Conservation (phyloP, 2,329 filamentous ascomycete genomes). For the Claviceps paspali region DNA sequence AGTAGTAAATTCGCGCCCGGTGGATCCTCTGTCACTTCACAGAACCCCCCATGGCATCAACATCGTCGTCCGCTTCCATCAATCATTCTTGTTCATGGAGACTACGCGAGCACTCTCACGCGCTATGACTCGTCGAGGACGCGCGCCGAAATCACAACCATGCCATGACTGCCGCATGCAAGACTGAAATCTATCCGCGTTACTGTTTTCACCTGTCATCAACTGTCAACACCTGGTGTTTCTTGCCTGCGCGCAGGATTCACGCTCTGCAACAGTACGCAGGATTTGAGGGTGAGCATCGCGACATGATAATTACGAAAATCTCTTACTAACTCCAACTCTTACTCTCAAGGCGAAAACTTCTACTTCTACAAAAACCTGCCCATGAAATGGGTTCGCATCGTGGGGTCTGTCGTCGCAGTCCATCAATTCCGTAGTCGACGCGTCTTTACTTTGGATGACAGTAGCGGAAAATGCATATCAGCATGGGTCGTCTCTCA, state of each 20-base stretch:
- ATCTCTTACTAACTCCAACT: not conserved
- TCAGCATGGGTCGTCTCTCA: conserved; percentile 20
- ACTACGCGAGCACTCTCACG: too few relatives aligned
- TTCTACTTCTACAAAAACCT: conserved; percentile 58
- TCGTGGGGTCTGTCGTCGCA: conserved; percentile 55
- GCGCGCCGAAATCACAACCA: conserved; percentile 13
- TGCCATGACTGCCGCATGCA: conserved; percentile 33
- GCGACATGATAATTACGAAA: not conserved
- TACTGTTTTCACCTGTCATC: conserved; percentile 50
- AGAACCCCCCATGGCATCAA: too few relatives aligned
- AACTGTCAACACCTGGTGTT: conserved; percentile 44
- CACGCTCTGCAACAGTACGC: conserved; percentile 28
- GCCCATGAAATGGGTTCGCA: conserved; percentile 59
- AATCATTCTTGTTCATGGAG: too few relatives aligned
- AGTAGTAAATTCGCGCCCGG: too few relatives aligned
- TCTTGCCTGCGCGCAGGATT: conserved; percentile 36
- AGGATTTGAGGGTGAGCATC: conserved; percentile 35
- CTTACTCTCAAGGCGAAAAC: conserved; percentile 25
- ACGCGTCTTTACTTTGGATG: conserved; percentile 44
- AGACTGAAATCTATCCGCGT: conserved; percentile 36
- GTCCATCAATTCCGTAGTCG: conserved; percentile 33
- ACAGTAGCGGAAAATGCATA: conserved; percentile 46
- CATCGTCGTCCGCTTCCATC: too few relatives aligned
- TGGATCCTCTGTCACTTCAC: too few relatives aligned
- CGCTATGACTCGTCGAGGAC: not conserved